Base-by-base conservation (phyloP, 2,329 filamentous ascomycete species). In the Cercospora citrullina region DNA sequence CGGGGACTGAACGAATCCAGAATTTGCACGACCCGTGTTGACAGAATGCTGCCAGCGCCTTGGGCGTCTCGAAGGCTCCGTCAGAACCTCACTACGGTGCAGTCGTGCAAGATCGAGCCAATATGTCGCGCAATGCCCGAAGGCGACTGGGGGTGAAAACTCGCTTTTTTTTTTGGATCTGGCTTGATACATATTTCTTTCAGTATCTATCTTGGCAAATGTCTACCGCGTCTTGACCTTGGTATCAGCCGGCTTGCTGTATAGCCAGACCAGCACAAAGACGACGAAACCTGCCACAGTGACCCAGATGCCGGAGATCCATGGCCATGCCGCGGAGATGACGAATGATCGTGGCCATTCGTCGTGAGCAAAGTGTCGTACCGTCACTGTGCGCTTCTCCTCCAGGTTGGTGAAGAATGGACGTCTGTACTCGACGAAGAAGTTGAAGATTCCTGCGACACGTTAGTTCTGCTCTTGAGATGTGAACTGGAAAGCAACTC, bases 281-380 rank as follows among this genome's bases (percentile, higher is more conserved):
- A 84, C 87, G 70, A 98, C 72, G 87, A 94, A 99, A 7, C 93
- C 95, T 10, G 84, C 85, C 65, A 97, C 87, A 2, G 96, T 97
- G 60, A 90, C 90, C 78, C 87, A 91, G 69, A 98, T 91, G 68
- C 95, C 94, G 0, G 90, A 86, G 77, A 99, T 92, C 92, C 94
- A 98, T 10, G 94, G 93, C 92, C 93, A 98, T 3, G 93, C 94
- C 51, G 90, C 94, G 69, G 87, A 92, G 78, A 99, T 99, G 77
- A 87, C 88, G 83, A 89, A 98, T 80, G 92, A 96, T 75, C 95
- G 87, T 33, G 93, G 92, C 87, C 91, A 99, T 84, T 99, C 95
- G 79, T 99, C 90, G 84, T 99, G 95, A 7, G 95, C 95, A 82
- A 97, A 95, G 84, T 99, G 95, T 58, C 95, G 88, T 33, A 99